These are phyloP conservation scores for Blastobotrys aristatus DNA, from an alignment of 1,139 yeast genomes.

Conservation along the genomic window DNA sequence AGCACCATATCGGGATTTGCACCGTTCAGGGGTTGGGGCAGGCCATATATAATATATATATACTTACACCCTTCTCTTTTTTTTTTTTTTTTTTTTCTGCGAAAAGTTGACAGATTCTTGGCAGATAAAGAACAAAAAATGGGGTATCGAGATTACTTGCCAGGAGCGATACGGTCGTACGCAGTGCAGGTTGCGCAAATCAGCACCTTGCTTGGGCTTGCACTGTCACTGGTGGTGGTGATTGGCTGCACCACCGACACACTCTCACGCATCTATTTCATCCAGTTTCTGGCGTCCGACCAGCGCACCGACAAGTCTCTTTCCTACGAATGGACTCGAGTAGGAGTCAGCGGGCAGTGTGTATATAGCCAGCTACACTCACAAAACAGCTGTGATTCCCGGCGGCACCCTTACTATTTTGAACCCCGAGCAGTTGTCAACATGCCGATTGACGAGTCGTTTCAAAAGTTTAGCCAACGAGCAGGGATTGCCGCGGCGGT, in stretches of 20 bases:
- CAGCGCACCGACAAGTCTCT: not conserved
- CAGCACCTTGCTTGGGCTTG: slow-evolving; percentile 5
- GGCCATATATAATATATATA: too few species aligned
- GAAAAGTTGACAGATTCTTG: too few species aligned
- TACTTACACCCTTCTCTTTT: not conserved
- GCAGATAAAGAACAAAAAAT: not conserved
- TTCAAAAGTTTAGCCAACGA: not conserved
- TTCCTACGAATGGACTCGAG: slow-evolving; percentile 6
- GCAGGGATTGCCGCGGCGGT: slow-evolving; percentile 4
- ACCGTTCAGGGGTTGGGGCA: too few species aligned
- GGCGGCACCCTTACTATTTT: slow-evolving; percentile 7
- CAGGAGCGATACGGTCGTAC: not conserved
- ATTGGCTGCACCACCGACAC: slow-evolving; percentile 1
- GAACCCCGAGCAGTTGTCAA: not conserved
- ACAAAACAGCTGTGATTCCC: not conserved
- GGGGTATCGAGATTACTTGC: slow-evolving; percentile 3
- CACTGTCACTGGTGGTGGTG: slow-evolving; percentile 4
- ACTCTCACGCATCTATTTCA: not conserved
- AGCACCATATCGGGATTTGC: too few species aligned
- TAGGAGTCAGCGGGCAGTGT: slow-evolving; percentile 9
- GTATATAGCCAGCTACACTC: not conserved
- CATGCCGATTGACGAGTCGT: slow-evolving; percentile 1
- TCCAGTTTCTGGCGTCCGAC: slow-evolving; percentile 3
- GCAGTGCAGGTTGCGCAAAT: slow-evolving; percentile 7
- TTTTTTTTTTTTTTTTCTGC: not conserved